Base-by-base conservation (phyloP, 2,329 filamentous ascomycete genomes). In the Penicillium sp. region DNA sequence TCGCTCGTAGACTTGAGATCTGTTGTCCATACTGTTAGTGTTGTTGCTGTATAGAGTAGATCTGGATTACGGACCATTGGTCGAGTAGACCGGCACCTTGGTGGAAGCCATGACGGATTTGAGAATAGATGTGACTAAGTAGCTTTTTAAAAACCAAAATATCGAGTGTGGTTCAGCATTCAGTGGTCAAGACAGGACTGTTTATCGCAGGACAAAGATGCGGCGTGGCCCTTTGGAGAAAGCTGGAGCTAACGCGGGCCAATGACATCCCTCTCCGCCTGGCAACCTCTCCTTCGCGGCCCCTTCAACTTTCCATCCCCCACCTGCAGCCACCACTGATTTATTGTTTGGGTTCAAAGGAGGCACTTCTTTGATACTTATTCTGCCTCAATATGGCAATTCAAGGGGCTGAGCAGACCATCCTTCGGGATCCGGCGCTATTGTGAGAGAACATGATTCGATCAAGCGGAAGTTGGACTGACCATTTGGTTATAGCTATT, bases 1-100 rank as follows among this genome's bases (percentile, higher is more conserved):
- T 99, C 94, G 65, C 90, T 91, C 39, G 93, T 96, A 79, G 94
- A 96, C 78, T 97, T 97, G 63, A 99, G 88, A 74, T 97, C 94
- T 96, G 73, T 23, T 48, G 35, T 13, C 47, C 36, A 17, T n/a
- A 9, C 1, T 29, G 57, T 62, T 45, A 66, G 50, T n/a, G n/a
- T 8, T 38, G 13, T 50, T 29, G 10, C 47, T 49, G 47, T 19
- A 29, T 53, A 49, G 54, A 58, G 56, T 58, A 62, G 52, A 64
- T 49, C 55, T 53, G 45, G 52, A 49, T 55, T 44, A 68, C 72
- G 52, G 66, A 79, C 77, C 77, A 67, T 75, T 77, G 58, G 70
- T 67, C 29, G 77, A 78, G 66, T 79, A 79, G 56, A 80, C 73
- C 29, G 77, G 75, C 58, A 79, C 72, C 62, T 78, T 79, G 39